A percentile compares a stretch with the other conserved stretches of the same genome.
Conservation (phyloP, 2,329 filamentous ascomycete species). For the Penicillium decumbens region DNA sequence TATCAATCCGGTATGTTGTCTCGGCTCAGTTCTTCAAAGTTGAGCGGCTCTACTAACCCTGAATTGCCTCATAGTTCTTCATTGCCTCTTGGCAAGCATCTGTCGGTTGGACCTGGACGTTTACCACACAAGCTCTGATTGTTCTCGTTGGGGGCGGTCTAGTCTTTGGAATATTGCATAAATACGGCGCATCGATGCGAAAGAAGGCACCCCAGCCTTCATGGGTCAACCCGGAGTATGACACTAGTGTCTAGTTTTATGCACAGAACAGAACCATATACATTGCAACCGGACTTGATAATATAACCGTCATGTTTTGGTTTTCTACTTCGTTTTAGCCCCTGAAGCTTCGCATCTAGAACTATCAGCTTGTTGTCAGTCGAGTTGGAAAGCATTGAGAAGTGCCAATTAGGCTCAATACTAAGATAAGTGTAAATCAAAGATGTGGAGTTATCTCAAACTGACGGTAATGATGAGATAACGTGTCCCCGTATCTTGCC, state of each 20-base stretch:
- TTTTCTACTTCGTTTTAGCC: no score
- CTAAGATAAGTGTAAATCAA: no score
- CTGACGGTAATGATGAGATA: no score
- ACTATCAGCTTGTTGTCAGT: no score
- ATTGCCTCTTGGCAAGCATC: conserved; percentile 47
- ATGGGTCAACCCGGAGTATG: conserved; percentile 48
- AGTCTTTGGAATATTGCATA: conserved; percentile 39
- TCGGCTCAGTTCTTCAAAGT: background rate
- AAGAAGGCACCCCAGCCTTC: conserved; percentile 35
- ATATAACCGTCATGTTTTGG: no score
- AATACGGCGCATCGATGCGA: conserved; percentile 40
- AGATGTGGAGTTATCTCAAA: no score
- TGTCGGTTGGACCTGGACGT: conserved; percentile 50
- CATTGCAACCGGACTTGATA: no score
- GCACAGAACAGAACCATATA: background rate
- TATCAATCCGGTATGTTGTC: conserved; percentile 37
- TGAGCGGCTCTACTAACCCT: background rate
- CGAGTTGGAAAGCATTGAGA: no score
- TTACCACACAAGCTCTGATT: conserved; percentile 48
- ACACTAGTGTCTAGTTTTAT: conserved; percentile 3
- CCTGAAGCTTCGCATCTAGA: no score
- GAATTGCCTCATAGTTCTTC: conserved; percentile 41
- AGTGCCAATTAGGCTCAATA: no score
- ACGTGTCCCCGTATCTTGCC: no score
- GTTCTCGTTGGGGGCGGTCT: conserved; percentile 40